Evolutionary conservation across 2,329 filamentous ascomycete genomes (phyloP).

Genomic region (Tympanopsis confertula): DNA sequence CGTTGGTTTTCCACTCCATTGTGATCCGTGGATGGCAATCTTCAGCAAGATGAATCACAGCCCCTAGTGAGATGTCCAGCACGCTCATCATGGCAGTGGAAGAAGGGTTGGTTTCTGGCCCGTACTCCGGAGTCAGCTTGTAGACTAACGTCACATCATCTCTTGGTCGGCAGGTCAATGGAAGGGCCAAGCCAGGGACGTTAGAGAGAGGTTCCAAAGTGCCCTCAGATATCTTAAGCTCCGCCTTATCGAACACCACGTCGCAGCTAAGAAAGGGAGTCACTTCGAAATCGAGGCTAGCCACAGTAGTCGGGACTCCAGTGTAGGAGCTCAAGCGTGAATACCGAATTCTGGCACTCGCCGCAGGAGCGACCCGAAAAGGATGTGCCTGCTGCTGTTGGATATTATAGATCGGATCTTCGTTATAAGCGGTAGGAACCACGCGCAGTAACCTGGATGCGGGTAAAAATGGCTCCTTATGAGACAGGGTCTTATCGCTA

Average conservation of each 20-base stretch:
- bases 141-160: constrained; percentile 47
- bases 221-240: constrained; percentile 31
- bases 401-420: constrained; percentile 37
- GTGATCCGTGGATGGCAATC: constrained; percentile 27
- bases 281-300: constrained; percentile 41
- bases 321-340: constrained; percentile 30
- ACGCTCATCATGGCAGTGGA: constrained; percentile 22
- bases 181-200: constrained; percentile 17
- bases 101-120: constrained; percentile 15
- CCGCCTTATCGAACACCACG: constrained; percentile 32
- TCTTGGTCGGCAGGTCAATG: constrained; percentile 31
- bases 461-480: constrained; percentile 38
- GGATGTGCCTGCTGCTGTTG: constrained; percentile 36
- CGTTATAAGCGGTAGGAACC: constrained; percentile 33
- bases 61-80: constrained; percentile 32
- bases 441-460: constrained; percentile 43
- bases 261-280: constrained; percentile 36
- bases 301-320: constrained; percentile 31
- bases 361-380: constrained; percentile 39
- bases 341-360: constrained; percentile 43
- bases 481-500: constrained; percentile 30
- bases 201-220: constrained; percentile 27
- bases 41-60: constrained; percentile 23
- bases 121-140: constrained; percentile 28
- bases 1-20: constrained; percentile 33